Conservation (phyloP, 2,329 filamentous ascomycete species). For the Talaromyces rugulosus region DNA sequence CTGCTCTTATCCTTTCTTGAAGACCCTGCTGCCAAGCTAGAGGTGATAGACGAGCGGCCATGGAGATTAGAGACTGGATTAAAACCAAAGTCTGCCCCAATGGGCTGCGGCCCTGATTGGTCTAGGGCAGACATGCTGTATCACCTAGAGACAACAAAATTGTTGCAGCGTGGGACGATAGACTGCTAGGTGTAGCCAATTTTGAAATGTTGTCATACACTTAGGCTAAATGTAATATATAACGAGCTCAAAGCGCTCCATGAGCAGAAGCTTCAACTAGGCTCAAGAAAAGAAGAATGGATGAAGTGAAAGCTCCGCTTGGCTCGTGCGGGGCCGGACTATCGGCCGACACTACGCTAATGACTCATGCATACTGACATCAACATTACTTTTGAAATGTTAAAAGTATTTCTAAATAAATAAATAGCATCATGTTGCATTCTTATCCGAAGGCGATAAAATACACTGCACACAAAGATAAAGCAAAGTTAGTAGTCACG, state of each 20-base stretch:
- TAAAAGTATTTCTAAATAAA: too few species aligned
- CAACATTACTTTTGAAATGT: too few species aligned
- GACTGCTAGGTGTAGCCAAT: neutral
- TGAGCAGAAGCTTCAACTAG: neutral
- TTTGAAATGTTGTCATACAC: neutral
- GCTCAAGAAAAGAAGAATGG: neutral
- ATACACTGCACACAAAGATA: neutral
- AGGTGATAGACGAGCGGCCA: conserved; percentile 17
- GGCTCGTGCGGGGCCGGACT: neutral
- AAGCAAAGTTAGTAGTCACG: conserved; percentile 11
- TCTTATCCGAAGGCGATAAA: neutral
- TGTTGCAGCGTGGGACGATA: neutral
- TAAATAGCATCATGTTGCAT: neutral
- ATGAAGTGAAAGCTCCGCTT: neutral
- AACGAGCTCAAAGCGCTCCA: neutral
- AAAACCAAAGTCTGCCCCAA: conserved; percentile 21
- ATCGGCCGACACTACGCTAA: neutral
- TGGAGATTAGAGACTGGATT: conserved; percentile 25
- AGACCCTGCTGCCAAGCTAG: neutral
- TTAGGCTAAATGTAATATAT: neutral
- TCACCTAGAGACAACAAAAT: neutral
- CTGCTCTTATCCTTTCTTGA: conserved; percentile 16
- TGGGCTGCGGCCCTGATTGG: conserved; percentile 1
- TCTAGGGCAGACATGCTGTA: conserved; percentile 4
- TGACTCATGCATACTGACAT: neutral